Base-by-base conservation (phyloP, 176 grass and related monocot species). In the Panicum miliaceum region DNA sequence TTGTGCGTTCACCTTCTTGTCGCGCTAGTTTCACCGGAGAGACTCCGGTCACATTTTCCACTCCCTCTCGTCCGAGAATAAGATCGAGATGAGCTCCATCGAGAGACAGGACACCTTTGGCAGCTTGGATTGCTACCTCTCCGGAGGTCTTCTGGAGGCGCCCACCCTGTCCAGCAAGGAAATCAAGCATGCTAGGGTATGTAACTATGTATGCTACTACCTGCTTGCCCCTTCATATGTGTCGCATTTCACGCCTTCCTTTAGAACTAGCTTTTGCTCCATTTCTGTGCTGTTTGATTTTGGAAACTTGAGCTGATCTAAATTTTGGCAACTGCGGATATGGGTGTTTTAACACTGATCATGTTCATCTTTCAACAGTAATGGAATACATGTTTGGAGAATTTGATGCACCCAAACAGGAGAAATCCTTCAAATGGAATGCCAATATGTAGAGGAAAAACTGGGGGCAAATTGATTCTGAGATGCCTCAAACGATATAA, bases 131-230 rank as follows among this genome's bases (percentile, higher is more conserved):
- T 47, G 13, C 68, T 47, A 71, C 42, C 68, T 45, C 68, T 46
- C 38, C 5, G n/a, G 7, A 8, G 41, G 12, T 13, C 6, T 71
- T 9, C 6, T 71, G 68, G 68, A 71, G 42, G 68, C 68, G n/a
- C 68, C 42, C 41, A 71, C 68, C n/a, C 12, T 71, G 23, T 8
- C 41, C n/a, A 27, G n/a, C 42, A 27, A 48, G 68, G 40, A 71
- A 29, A 71, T 71, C 12, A 25, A 71, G 23, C 13, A 71, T 18
- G 68, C 68, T 4, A 48, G 68, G 68, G 68, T 71, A 71, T 45
- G 37, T 8, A 20, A 20, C 12, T 54, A 9, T 23, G 25, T 45
- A 22, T 10, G 25, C 67, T 13, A 48, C 27, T 32, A 29, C 60
- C 4, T 14, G 26, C 12, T 15, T 63, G 25, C 26, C 60, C 4